A percentile compares a stretch with the other conserved stretches of the same genome.
phyloP scores from a whole-genome alignment of 108 stramenopile genomes.

The Nitzschia sp. region DNA sequence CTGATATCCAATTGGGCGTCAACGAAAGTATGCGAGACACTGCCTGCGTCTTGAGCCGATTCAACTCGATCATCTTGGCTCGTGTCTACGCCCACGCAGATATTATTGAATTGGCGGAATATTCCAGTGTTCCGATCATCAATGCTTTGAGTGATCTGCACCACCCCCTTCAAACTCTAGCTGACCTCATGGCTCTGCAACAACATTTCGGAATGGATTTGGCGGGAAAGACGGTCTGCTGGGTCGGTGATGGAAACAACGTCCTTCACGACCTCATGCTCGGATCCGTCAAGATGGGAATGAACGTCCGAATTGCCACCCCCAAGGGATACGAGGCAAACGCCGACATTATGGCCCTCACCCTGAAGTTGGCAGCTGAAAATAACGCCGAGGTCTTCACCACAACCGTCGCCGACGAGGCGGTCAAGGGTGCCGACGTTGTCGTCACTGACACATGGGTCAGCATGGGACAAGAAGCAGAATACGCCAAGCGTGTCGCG shows the following conservation, averaged over 20 bases:
- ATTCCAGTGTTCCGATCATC: slow-evolving; percentile 92
- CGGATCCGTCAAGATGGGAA: slow-evolving; percentile 88
- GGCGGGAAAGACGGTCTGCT: slow-evolving; percentile 88
- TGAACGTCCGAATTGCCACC: slow-evolving; percentile 93
- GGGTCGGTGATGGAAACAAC: slow-evolving; percentile 99
- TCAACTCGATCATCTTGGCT: slow-evolving; percentile 92
- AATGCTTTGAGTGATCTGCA: slow-evolving; percentile 95
- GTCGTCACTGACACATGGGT: slow-evolving; percentile 98
- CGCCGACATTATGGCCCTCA: slow-evolving; percentile 61
- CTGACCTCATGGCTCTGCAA: slow-evolving; percentile 95
- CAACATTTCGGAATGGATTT: slow-evolving; percentile 84
- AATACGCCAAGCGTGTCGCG: slow-evolving; percentile 80
- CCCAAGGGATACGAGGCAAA: slow-evolving; percentile 90
- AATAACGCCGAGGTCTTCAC: slow-evolving; percentile 56
- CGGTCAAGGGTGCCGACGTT: slow-evolving; percentile 88
- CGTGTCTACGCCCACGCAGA: slow-evolving; percentile 90
- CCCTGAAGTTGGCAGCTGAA: slow-evolving; percentile 56
- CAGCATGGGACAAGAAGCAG: slow-evolving; percentile 97
- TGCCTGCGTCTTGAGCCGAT: slow-evolving; percentile 87
- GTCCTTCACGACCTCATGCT: slow-evolving; percentile 96
- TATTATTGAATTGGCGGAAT: slow-evolving; percentile 76
- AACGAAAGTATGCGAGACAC: slow-evolving; percentile 95
- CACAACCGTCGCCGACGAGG: slow-evolving; percentile 81
- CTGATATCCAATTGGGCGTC: slow-evolving; percentile 94
- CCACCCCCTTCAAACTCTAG: slow-evolving; percentile 97